Conservation (phyloP, 768 basidiomycete genomes). For the Termitomyces sp. region DNA sequence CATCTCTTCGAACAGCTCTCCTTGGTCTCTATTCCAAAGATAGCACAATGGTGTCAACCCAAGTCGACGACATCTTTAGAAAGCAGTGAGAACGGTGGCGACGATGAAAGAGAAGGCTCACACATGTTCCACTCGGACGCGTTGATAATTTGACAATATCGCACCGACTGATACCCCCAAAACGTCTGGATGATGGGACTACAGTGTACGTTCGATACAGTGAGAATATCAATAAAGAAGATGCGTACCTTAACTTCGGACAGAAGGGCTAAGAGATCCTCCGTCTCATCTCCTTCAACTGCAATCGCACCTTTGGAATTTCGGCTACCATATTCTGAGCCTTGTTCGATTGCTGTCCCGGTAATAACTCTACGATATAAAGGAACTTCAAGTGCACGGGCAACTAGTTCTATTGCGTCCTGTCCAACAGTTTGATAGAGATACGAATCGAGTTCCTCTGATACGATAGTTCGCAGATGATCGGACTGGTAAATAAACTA, state of each 20-base stretch:
- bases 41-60: conserved; percentile 77
- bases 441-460: conserved; percentile 98
- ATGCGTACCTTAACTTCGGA: conserved; percentile 64
- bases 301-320: conserved; percentile 38
- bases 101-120: conserved; percentile 27
- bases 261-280: conserved; percentile 79
- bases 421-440: conserved; percentile 99
- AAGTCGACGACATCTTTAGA: conserved; percentile 65
- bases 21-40: conserved; percentile 92
- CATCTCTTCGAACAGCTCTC: conserved; percentile 84
- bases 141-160: conserved; percentile 95
- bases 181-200: conserved; percentile 76
- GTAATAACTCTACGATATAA: conserved; percentile 77
- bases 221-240: neutral
- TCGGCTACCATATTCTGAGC: conserved; percentile 80
- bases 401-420: conserved; percentile 84
- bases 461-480: conserved; percentile 15
- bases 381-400: conserved; percentile 79
- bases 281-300: conserved; percentile 86
- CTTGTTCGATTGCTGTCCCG: conserved; percentile 76
- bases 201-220: conserved; percentile 1
- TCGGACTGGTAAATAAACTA: conserved; percentile 12
- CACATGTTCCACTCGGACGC: conserved; percentile 98
- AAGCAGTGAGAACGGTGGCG: neutral
- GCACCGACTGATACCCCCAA: conserved; percentile 91